Evolutionary conservation across 2,329 filamentous ascomycete genomes (phyloP).

Genomic region (Trichoderma sp.): DNA sequence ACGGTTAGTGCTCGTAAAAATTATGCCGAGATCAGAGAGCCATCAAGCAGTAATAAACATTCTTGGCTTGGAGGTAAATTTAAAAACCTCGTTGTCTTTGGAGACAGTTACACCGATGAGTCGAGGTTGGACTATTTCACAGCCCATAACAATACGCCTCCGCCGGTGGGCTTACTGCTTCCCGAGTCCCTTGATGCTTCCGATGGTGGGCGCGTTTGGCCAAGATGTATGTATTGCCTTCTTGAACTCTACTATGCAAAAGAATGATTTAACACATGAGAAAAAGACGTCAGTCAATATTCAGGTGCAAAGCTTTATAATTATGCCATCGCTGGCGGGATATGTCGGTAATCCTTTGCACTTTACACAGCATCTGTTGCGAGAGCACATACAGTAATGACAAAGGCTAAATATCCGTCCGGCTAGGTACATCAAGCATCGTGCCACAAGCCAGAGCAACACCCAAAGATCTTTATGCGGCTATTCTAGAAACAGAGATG

Average conservation of each 20-base stretch:
- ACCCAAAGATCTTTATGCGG: neutral
- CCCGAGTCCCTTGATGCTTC: neutral
- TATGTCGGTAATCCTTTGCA: neutral
- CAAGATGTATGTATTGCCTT: neutral
- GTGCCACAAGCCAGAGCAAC: neutral
- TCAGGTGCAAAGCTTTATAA: neutral
- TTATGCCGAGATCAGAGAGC: neutral
- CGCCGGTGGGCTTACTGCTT: neutral
- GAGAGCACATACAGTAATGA: neutral
- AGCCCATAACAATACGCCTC: neutral
- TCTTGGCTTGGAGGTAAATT: neutral
- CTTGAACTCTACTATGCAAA: neutral
- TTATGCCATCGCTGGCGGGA: neutral
- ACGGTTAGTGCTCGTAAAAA: neutral
- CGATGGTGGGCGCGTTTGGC: neutral
- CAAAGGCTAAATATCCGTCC: neutral
- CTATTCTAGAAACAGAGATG: neutral
- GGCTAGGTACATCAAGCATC: neutral
- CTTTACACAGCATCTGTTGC: neutral
- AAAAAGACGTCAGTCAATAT: neutral
- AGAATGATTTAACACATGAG: neutral
- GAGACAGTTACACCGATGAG: neutral
- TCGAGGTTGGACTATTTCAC: neutral
- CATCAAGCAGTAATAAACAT: neutral
- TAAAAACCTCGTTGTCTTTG: neutral